These are phyloP conservation scores for Solanum rostratum DNA, from an alignment of 257 asterid genomes.

Conservation along the genomic window DNA sequence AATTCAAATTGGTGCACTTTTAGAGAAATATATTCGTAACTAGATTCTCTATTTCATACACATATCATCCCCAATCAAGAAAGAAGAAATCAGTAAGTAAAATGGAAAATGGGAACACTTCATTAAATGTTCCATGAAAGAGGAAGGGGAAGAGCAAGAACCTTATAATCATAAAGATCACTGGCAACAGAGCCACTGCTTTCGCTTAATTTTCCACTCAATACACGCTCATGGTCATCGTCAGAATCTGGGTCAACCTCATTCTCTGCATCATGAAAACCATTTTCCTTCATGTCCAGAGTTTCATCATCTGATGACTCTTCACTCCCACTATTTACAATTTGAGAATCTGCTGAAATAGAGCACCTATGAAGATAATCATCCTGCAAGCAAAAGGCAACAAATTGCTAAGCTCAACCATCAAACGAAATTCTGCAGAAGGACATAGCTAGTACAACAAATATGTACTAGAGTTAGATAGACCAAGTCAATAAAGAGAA, in stretches of 20 bases:
- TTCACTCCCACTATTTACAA: slow-evolving; percentile 62
- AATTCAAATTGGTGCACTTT: background rate
- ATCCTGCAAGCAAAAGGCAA: slow-evolving; percentile 37
- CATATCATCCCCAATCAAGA: background rate
- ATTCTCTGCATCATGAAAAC: slow-evolving; percentile 86
- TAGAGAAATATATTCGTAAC: background rate
- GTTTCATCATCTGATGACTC: slow-evolving; percentile 66
- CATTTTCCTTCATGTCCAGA: slow-evolving; percentile 44
- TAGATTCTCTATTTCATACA: background rate
- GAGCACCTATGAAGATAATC: slow-evolving; percentile 68
- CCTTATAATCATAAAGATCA: slow-evolving; percentile 92
- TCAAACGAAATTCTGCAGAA: background rate
- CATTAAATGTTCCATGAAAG: background rate
- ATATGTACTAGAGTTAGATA: background rate
- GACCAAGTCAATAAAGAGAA: background rate
- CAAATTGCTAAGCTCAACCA: slow-evolving; percentile 2
- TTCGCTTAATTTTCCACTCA: slow-evolving; percentile 83
- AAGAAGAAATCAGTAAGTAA: background rate
- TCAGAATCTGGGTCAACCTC: slow-evolving; percentile 67
- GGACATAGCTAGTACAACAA: background rate
- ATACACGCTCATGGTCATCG: slow-evolving; percentile 63
- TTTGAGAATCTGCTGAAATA: slow-evolving; percentile 73
- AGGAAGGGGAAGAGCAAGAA: slow-evolving; percentile 11
- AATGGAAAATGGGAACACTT: background rate
- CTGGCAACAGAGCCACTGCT: slow-evolving; percentile 86